Conservation (phyloP, 345 rosid genomes). For the Carallia brachiata region DNA sequence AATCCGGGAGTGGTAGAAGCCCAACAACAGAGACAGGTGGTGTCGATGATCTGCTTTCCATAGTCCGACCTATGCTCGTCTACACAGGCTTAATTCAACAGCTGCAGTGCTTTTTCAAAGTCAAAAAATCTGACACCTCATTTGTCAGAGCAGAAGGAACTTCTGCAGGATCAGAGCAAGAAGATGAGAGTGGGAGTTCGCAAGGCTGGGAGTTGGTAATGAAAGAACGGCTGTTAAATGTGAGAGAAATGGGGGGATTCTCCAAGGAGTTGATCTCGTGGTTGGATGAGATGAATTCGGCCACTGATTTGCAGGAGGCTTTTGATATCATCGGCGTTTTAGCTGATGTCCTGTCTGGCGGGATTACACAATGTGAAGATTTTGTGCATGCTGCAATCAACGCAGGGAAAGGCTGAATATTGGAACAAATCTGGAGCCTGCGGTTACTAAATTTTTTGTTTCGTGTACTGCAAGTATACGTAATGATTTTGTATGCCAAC, state of each 20-base stretch:
- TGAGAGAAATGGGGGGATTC: conserved; percentile 78
- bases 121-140: conserved; percentile 40
- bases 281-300: conserved; percentile 78
- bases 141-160: conserved; percentile 43
- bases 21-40: conserved; percentile 36
- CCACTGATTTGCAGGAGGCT: conserved; percentile 79
- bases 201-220: conserved; percentile 79
- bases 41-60: conserved; percentile 56
- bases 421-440: conserved; percentile 18
- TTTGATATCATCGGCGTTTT: conserved; percentile 78
- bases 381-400: conserved; percentile 70
- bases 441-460: background rate
- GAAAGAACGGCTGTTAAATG: conserved; percentile 69
- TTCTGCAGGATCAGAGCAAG: conserved; percentile 29
- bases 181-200: conserved; percentile 43
- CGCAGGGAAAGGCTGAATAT: conserved; percentile 51
- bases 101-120: conserved; percentile 77
- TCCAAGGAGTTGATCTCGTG: conserved; percentile 78
- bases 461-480: no score
- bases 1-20: conserved; percentile 45
- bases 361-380: conserved; percentile 61
- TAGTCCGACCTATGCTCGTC: conserved; percentile 76
- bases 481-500: no score
- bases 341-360: conserved; percentile 73
- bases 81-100: conserved; percentile 91